Evolutionary conservation across 192 early-diverging fungal species (phyloP), one percentile per base, ranked within the genome.

Genomic region (Rhizophagus prolifer): DNA sequence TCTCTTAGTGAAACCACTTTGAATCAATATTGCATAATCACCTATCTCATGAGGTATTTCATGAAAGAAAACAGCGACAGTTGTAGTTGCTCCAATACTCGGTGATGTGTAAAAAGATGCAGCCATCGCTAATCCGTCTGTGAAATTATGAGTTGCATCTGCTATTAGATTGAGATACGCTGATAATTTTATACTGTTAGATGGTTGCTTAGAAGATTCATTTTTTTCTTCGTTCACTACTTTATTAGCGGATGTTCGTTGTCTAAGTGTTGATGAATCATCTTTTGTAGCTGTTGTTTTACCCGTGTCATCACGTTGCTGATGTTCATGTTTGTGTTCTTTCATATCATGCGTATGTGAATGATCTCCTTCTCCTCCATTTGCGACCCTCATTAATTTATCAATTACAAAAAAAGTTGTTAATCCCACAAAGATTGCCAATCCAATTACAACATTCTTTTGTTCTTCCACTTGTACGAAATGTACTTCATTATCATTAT

Each of bases 11-110:
- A 95, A 92, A 0, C 94, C 94, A 21, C 90, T 91, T 79, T 93
- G 92, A 73, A 93, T 90, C 71, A 95, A 84, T 62, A 95, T 94
- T 16, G 94, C 93, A 89, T 92, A 95, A 78, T 95, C 94, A 60
- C 93, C 93, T 4, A 95, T 90, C 84, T 94, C 92, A 75, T 95
- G 94, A 6, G 94, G 94, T 72, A 95, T 94, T 81, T 95, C 94
- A 79, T 95, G 94, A 85, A 95, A 93, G 44, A 94, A 93, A 28
- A 95, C 92, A 0, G 94, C 94, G 0, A 95, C 89, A 38, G 92
- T 90, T 9, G 94, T 95, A 4, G 93, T 93, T 8, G 93, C 88
- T n/a, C 94, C 94, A 30, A 93, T 88, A 3, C 90, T 89, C 31
- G 92, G 93, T 36, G 92, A 93, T 50, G 91, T 85, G 71, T 93